Evolutionary conservation across 1,139 yeast genomes (phyloP).

Genomic region (Debaryomyces fabryi): DNA sequence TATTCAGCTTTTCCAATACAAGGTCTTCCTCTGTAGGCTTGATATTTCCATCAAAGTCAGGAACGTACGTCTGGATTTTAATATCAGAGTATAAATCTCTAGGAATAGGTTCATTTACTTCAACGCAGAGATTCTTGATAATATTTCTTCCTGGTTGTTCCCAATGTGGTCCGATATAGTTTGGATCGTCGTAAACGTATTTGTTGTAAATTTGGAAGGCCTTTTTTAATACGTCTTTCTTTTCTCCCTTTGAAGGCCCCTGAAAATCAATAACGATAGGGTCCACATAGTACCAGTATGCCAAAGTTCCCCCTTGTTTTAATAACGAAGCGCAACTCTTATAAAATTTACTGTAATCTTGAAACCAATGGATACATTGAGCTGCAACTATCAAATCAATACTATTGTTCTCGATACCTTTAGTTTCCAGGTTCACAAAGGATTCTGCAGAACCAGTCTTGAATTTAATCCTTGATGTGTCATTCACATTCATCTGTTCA

Average conservation of each 20-base stretch:
- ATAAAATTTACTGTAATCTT: conserved; percentile 39
- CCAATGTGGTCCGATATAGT: conserved; percentile 54
- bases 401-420: conserved; percentile 20
- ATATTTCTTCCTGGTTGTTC: conserved; percentile 52
- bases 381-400: conserved; percentile 48
- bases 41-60: conserved; percentile 18
- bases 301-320: conserved; percentile 41
- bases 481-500: conserved; percentile 28
- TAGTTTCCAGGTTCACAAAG: conserved; percentile 21
- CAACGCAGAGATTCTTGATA: conserved; percentile 29
- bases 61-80: conserved; percentile 28
- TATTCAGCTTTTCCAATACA: conserved; percentile 24
- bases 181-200: conserved; percentile 40
- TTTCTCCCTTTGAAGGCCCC: conserved; percentile 23
- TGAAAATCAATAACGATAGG: conserved; percentile 36
- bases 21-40: conserved; percentile 26
- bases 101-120: conserved; percentile 39
- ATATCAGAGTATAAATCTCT: conserved; percentile 29
- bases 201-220: conserved; percentile 32
- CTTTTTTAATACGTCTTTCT: conserved; percentile 22
- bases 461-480: conserved; percentile 31
- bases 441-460: conserved; percentile 40
- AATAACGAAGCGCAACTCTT: conserved; percentile 30
- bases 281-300: conserved; percentile 49
- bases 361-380: conserved; percentile 51